Percentiles rank a stretch among this genome's conserved stretches.
Evolutionary conservation across 495 filamentous ascomycete species (phyloP).

Genomic region (Daldinia bambusicola): DNA sequence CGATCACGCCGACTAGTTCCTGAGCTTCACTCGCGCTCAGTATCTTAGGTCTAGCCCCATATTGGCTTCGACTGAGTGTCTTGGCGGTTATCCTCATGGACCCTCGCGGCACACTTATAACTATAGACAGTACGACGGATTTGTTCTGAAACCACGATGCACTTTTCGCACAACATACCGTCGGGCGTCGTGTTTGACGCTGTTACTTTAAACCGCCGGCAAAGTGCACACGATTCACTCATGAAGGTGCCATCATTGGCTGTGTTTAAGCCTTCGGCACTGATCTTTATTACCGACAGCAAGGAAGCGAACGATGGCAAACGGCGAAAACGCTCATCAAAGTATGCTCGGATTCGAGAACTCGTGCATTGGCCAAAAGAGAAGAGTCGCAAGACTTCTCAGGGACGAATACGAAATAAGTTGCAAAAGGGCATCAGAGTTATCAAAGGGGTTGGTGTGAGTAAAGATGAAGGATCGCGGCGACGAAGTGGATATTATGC

Average conservation of each 20-base stretch:
- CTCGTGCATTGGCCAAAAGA: slow-evolving; percentile 41
- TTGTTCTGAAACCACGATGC: slow-evolving; percentile 34
- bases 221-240: slow-evolving; percentile 13
- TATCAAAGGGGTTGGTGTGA: background rate
- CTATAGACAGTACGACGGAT: slow-evolving; percentile 21
- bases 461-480: slow-evolving; percentile 6
- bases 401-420: slow-evolving; percentile 28
- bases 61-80: slow-evolving; percentile 14
- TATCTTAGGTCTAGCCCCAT: slow-evolving; percentile 11
- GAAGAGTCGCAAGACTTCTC: slow-evolving; percentile 27
- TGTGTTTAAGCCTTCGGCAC: slow-evolving; percentile 38
- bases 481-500: slow-evolving; percentile 7
- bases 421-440: slow-evolving; percentile 21
- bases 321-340: slow-evolving; percentile 29
- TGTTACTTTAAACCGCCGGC: slow-evolving; percentile 17
- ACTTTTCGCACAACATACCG: slow-evolving; percentile 31
- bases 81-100: slow-evolving; percentile 30
- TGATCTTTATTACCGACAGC: slow-evolving; percentile 39
- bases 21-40: slow-evolving; percentile 9
- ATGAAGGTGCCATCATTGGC: slow-evolving; percentile 42
- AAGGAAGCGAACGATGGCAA: slow-evolving; percentile 37
- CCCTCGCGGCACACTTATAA: slow-evolving; percentile 33
- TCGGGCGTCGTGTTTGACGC: slow-evolving; percentile 28
- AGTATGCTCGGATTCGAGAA: slow-evolving; percentile 32
- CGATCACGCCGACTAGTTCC: slow-evolving; percentile 21